These are phyloP conservation scores for Eremomyces bilateralis DNA, from an alignment of 495 filamentous ascomycete genomes.

Conservation along the genomic window DNA sequence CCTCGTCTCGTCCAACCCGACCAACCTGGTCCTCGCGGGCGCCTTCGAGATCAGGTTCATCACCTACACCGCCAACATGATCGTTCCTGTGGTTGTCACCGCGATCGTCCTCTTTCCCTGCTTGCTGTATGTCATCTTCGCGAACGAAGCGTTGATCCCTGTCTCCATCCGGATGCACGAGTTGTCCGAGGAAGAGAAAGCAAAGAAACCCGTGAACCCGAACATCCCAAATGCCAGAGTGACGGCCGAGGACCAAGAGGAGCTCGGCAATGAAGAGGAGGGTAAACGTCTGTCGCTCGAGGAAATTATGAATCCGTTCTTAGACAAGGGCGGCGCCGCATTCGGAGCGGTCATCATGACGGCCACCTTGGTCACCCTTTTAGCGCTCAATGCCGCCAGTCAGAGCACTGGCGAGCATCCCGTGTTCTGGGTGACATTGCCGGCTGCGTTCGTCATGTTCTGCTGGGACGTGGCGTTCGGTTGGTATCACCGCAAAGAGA, in stretches of 20 bases:
- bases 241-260: constrained; percentile 30
- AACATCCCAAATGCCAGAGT: constrained; percentile 41
- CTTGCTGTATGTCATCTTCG: constrained; percentile 40
- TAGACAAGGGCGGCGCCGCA: constrained; percentile 37
- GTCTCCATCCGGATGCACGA: constrained; percentile 40
- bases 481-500: constrained; percentile 34
- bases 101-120: constrained; percentile 41
- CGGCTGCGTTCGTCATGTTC: constrained; percentile 40
- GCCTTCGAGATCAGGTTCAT: constrained; percentile 47
- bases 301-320: constrained; percentile 49
- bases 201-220: constrained; percentile 36
- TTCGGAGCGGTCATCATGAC: constrained; percentile 41
- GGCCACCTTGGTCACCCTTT: constrained; percentile 32
- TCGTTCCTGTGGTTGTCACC: constrained; percentile 40
- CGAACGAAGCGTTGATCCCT: constrained; percentile 37
- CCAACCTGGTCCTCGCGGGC: constrained; percentile 47
- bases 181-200: constrained; percentile 30
- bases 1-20: constrained; percentile 48
- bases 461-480: constrained; percentile 36
- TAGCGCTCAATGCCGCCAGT: constrained; percentile 36
- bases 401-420: constrained; percentile 21
- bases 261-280: constrained; percentile 22
- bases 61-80: constrained; percentile 45
- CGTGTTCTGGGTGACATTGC: constrained; percentile 39
- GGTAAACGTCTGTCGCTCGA: constrained; percentile 33